These are phyloP conservation scores for Claviceps africana DNA, from an alignment of 2,329 filamentous ascomycete species.

Conservation along the genomic window DNA sequence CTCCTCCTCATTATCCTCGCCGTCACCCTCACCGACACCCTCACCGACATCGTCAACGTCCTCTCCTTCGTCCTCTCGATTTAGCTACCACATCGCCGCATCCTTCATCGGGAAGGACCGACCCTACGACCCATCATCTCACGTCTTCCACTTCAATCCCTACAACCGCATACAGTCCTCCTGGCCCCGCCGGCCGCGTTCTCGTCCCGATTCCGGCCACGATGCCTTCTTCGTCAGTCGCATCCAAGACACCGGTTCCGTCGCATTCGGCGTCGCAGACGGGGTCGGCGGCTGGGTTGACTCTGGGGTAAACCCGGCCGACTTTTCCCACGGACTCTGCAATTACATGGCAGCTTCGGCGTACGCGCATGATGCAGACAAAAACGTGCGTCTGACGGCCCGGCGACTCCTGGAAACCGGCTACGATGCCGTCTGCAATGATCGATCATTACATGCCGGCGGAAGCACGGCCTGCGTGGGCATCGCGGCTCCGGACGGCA, in stretches of 20 bases:
- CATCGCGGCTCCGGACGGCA: slow-evolving; percentile 57
- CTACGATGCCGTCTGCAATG: slow-evolving; percentile 67
- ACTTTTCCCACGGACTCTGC: slow-evolving; percentile 90
- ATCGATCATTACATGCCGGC: slow-evolving; percentile 61
- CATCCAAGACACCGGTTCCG: slow-evolving; percentile 54
- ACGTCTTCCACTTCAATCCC: slow-evolving; percentile 61
- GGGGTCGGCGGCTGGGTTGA: slow-evolving; percentile 93
- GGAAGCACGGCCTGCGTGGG: slow-evolving; percentile 90
- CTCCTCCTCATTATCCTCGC: slow-evolving; percentile 3
- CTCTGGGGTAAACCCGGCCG: slow-evolving; percentile 81
- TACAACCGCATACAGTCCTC: slow-evolving; percentile 43
- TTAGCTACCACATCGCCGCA: slow-evolving; percentile 58
- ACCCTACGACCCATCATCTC: slow-evolving; percentile 50
- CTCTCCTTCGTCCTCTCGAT: slow-evolving; percentile 18
- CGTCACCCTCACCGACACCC: slow-evolving; percentile 4
- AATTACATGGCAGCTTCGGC: slow-evolving; percentile 79
- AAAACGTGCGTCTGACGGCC: slow-evolving; percentile 36
- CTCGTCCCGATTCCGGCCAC: slow-evolving; percentile 68
- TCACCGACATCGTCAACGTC: slow-evolving; percentile 12
- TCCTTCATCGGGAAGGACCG: slow-evolving; percentile 63
- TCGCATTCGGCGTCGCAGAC: slow-evolving; percentile 83
- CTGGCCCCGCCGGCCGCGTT: slow-evolving; percentile 18
- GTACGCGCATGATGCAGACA: slow-evolving; percentile 35
- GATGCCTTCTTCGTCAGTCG: slow-evolving; percentile 90
- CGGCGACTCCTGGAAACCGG: slow-evolving; percentile 65